phyloP scores from a whole-genome alignment of 192 early-diverging fungal species.

The Rhizophlyctis rosea region DNA sequence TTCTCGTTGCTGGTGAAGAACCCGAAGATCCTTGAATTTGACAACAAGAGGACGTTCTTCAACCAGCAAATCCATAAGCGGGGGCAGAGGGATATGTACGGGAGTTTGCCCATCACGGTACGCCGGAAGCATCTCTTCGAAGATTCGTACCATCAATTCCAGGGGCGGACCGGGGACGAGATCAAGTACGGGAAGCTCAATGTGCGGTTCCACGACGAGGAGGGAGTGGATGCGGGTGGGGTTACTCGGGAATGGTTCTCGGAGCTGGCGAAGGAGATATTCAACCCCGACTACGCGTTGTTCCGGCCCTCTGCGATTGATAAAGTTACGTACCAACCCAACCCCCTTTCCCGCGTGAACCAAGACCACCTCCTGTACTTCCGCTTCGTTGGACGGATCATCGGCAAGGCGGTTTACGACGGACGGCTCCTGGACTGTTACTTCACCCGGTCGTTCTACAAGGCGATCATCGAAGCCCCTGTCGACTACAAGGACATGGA shows the following conservation, averaged over 20 bases:
- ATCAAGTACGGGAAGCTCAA: conserved; percentile 90
- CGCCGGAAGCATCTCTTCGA: conserved; percentile 93
- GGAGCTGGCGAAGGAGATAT: conserved; percentile 94
- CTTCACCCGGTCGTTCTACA: conserved; percentile 99
- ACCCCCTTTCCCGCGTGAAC: conserved; percentile 86
- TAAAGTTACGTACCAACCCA: conserved; percentile 97
- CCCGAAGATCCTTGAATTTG: conserved; percentile 96
- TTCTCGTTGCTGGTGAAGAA: conserved; percentile 96
- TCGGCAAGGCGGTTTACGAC: conserved; percentile 99
- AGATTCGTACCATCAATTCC: conserved; percentile 93
- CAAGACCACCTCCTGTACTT: conserved; percentile 94
- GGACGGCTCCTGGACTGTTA: conserved; percentile 91
- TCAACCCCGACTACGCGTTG: conserved; percentile 96
- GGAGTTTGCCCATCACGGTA: conserved; percentile 82
- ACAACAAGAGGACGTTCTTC: conserved; percentile 99
- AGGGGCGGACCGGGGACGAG: conserved; percentile 84
- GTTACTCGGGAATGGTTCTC: conserved; percentile 99
- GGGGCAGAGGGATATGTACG: conserved; percentile 59
- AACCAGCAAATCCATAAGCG: conserved; percentile 92
- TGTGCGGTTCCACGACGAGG: conserved; percentile 93
- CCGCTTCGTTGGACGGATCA: conserved; percentile 97
- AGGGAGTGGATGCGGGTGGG: conserved; percentile 97
- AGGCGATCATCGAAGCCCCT: conserved; percentile 85
- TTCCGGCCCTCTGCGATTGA: conserved; percentile 95
- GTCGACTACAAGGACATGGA: conserved; percentile 98